Base-by-base conservation (phyloP, 257 asterid species). In the Thymus mandschuricus region DNA sequence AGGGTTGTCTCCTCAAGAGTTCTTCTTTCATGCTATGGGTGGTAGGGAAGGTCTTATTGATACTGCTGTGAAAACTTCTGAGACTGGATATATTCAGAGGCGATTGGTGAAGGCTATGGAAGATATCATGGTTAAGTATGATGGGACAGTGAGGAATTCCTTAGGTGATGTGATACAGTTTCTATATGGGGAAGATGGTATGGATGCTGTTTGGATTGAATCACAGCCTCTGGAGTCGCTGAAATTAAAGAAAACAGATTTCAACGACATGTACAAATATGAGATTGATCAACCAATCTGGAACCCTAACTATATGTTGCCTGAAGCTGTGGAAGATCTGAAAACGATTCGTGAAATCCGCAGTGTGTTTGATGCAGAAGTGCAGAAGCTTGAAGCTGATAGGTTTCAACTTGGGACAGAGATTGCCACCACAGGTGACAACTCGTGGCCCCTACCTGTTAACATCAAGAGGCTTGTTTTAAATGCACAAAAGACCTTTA, bases 1-100 rank as follows among this genome's bases (percentile, higher is more conserved):
- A 57, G 99, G 99, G 51, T 75, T 95, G 88, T 89, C 97, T 27
- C 99, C 99, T 5, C 99, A 92, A 73, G 99, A 95, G 77, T 95
- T 95, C 84, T 95, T 95, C 83, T 95, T 95, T 84, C 99, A 95
- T 77, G 99, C 99, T 63, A 95, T 95, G 99, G 99, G 99, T 81
- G 99, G 99, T 86, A 88, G 99, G 78, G 99, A 95, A 84, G 98
- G 99, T 86, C 92, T 95, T 31, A 95, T 95, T 52, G 99, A 95
- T 74, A 95, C 99, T 46, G 99, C 99, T 1, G 99, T 95, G 82
- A 95, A 95, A 82, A 95, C 99, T 50, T 95, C 99, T 38, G 99
- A 95, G 85, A 95, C 99, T 46, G 99, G 99, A 48, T 95, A 95
- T 74, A 95, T 95, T 45, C 99, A 95, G 84, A 84, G 99, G 83